phyloP scores from a whole-genome alignment of 176 grass and related monocot species.

The Lolium multiflorum region DNA sequence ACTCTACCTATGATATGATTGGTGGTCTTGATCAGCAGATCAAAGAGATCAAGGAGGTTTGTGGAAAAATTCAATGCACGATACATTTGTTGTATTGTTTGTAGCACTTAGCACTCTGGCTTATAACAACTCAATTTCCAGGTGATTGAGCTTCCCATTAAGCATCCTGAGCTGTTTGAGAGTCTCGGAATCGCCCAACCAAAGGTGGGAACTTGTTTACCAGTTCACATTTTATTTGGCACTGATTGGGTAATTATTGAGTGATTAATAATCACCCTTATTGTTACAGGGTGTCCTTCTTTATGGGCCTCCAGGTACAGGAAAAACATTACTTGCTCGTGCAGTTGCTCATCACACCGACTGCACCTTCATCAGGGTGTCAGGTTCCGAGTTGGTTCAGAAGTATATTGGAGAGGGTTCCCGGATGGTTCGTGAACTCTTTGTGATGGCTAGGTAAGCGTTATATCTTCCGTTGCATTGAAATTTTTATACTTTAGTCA shows the following conservation, averaged over 20 bases:
- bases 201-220: slow-evolving; percentile 65
- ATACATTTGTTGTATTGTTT: neutral
- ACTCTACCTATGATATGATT: slow-evolving; percentile 99
- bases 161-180: slow-evolving; percentile 96
- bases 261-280: neutral
- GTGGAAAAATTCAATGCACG: neutral
- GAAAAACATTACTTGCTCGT: slow-evolving; percentile 91
- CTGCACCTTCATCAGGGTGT: slow-evolving; percentile 98
- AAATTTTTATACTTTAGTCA: neutral
- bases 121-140: slow-evolving; percentile 47
- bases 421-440: slow-evolving; percentile 94
- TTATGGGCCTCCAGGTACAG: slow-evolving; percentile 96
- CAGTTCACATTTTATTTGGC: slow-evolving; percentile 2
- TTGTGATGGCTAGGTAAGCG: slow-evolving; percentile 95
- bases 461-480: slow-evolving; percentile 9
- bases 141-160: slow-evolving; percentile 99
- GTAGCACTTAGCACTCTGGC: neutral
- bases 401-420: slow-evolving; percentile 99
- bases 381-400: slow-evolving; percentile 97
- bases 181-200: slow-evolving; percentile 96
- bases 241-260: neutral
- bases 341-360: slow-evolving; percentile 99
- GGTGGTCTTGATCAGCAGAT: slow-evolving; percentile 97
- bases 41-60: slow-evolving; percentile 97
- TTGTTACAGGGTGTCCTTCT: slow-evolving; percentile 86